Conservation (phyloP, 495 filamentous ascomycete species). For the Cercophora newfieldiana region DNA sequence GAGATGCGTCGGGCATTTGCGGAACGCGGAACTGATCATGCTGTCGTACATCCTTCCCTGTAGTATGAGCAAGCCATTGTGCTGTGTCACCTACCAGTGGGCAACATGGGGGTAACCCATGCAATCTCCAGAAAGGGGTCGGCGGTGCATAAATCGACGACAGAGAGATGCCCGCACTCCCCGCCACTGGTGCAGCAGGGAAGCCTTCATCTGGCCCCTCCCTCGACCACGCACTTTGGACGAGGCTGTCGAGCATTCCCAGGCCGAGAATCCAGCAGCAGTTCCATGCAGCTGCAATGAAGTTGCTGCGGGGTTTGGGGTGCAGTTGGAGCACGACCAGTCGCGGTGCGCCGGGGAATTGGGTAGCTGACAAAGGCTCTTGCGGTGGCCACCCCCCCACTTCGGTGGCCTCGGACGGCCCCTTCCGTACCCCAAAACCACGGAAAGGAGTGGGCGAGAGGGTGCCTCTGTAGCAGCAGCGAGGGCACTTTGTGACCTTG, state of each 20-base stretch:
- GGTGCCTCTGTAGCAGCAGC: too few relatives aligned
- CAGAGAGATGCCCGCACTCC: not conserved
- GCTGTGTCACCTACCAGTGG: not conserved
- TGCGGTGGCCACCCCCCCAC: not conserved
- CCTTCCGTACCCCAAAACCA: not conserved
- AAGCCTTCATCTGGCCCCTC: not conserved
- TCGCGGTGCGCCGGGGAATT: not conserved
- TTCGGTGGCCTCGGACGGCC: not conserved
- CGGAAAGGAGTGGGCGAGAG: not conserved
- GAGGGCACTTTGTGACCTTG: too few relatives aligned
- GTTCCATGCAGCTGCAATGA: not conserved
- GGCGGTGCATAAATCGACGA: not conserved
- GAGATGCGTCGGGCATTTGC: not conserved
- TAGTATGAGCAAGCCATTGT: not conserved
- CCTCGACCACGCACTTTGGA: not conserved
- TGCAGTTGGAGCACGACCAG: not conserved
- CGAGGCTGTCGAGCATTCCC: not conserved
- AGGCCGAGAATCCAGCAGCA: not conserved
- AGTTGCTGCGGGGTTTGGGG: not conserved
- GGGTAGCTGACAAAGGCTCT: not conserved
- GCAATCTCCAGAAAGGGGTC: not conserved
- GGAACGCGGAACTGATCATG: not conserved
- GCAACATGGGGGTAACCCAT: not conserved
- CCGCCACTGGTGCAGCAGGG: not conserved
- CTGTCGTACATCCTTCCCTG: not conserved